Evolutionary conservation across 371 early-diverging fungal species (phyloP), one percentile per base, ranked within the genome.

Genomic region (Circinella umbellata): DNA sequence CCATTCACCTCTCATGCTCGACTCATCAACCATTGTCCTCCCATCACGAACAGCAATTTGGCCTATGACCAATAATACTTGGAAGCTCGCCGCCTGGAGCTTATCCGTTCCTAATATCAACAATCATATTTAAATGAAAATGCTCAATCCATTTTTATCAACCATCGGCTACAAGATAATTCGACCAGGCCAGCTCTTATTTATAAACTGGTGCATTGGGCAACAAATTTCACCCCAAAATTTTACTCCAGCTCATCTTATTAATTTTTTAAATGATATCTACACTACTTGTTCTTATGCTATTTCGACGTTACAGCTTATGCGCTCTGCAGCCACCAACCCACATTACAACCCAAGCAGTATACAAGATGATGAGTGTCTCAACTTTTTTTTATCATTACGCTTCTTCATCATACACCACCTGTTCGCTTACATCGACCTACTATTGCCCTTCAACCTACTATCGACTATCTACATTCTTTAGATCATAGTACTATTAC

Each of bases 31-130:
- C 27, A 51, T 20, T 20, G 11, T 6, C 49, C 35, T 14, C 4
- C 10, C 34, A 64, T n/a, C 15, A 13, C 11, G 3, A n/a, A 14
- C 63, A 36, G 68, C 66, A n/a, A 65, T 46, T 63, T 3, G 61
- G 64, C 2, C 49, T 39, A 15, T 57, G 67, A 64, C 46, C 14
- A 15, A 17, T 53, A 57, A 65, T 4, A 69, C 63, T n/a, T 64
- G 68, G 35, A 51, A 48, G 63, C 63, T 62, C 37, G 11, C 63
- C 39, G 17, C 39, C 17, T 62, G 63, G 63, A 38, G 39, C 9
- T 37, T 62, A 20, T 62, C 42, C 4, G 63, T 14, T 18, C 18
- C 37, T 14, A 59, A 59, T 20, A 15, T 9, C 14, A 59, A 34
- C 34, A 37, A 49, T 4, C 49, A 49, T 9, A 39, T 27, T 14